A percentile compares a stretch with the other conserved stretches of the same genome.
Evolutionary conservation across 768 basidiomycete genomes (phyloP).

Genomic region (Baorangia bicolor): DNA sequence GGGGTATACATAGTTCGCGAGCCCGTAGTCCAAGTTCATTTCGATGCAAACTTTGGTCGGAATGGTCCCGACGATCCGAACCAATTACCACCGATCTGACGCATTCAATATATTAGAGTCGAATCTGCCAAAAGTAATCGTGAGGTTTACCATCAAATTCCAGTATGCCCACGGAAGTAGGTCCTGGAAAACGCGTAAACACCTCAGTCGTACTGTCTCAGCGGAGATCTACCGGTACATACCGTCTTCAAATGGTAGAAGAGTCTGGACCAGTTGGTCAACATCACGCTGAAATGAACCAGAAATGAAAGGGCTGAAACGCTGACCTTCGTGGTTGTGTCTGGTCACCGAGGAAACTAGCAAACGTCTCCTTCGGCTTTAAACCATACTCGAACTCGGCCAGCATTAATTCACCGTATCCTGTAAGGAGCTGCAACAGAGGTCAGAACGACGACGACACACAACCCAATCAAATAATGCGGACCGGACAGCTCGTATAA

Average conservation of each 20-base stretch:
- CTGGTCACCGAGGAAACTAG: slow-evolving; percentile 67
- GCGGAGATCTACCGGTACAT: slow-evolving; percentile 1
- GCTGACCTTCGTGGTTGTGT: slow-evolving; percentile 64
- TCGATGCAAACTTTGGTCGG: slow-evolving; percentile 38
- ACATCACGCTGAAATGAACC: neutral
- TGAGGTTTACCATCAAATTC: slow-evolving; percentile 59
- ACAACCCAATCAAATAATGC: slow-evolving; percentile 26
- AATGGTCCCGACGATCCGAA: slow-evolving; percentile 44
- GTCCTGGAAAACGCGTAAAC: slow-evolving; percentile 20
- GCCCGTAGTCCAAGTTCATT: neutral
- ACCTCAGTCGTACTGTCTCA: neutral
- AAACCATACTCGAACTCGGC: slow-evolving; percentile 94
- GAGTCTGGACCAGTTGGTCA: slow-evolving; percentile 39
- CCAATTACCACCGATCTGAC: slow-evolving; percentile 44
- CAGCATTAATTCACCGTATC: slow-evolving; percentile 80
- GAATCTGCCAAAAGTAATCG: neutral
- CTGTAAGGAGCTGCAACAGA: slow-evolving; percentile 62
- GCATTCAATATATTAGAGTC: slow-evolving; percentile 5
- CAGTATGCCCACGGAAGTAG: slow-evolving; percentile 61
- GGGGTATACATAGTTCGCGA: neutral
- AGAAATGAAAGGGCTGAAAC: neutral
- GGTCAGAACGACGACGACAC: neutral
- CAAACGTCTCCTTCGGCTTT: slow-evolving; percentile 85
- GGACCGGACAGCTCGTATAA: slow-evolving; percentile 83
- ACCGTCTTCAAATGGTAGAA: slow-evolving; percentile 92